Evolutionary conservation across 2,329 filamentous ascomycete species (phyloP).

Genomic region (Botryotinia convoluta): DNA sequence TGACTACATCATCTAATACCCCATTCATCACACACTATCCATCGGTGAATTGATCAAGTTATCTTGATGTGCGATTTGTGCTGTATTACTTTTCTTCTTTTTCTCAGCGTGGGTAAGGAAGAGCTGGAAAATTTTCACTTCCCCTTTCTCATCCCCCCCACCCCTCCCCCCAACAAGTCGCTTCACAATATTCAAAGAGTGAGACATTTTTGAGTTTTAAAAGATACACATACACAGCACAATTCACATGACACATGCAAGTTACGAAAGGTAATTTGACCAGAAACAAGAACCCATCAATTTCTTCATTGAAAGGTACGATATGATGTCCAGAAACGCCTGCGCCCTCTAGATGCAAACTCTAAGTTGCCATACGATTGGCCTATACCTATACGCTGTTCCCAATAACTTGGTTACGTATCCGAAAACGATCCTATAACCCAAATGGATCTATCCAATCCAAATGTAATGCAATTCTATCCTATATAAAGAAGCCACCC

Average conservation of each 20-base stretch:
- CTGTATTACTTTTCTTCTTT: too few species aligned
- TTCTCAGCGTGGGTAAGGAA: too few species aligned
- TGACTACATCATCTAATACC: not conserved
- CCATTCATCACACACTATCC: not conserved
- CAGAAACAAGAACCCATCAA: not conserved
- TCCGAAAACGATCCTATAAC: not conserved
- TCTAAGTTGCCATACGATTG: not conserved
- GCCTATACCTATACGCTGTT: not conserved
- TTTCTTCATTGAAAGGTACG: not conserved
- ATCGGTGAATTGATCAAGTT: too few species aligned
- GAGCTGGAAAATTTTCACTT: not conserved
- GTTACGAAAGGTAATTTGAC: not conserved
- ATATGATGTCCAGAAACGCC: constrained; percentile 1
- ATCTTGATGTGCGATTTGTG: too few species aligned
- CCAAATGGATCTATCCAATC: not conserved
- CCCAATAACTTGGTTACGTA: not conserved
- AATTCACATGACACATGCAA: not conserved
- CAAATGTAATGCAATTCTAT: not conserved
- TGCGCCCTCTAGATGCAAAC: constrained; percentile 10
- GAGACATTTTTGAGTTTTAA: too few species aligned
- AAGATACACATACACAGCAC: not conserved
- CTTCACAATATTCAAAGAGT: not conserved
- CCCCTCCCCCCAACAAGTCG: not conserved
- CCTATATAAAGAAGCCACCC: not conserved
- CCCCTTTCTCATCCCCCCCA: not conserved